Evolutionary conservation across 495 filamentous ascomycete genomes (phyloP).

Genomic region (Poronia punctata): DNA sequence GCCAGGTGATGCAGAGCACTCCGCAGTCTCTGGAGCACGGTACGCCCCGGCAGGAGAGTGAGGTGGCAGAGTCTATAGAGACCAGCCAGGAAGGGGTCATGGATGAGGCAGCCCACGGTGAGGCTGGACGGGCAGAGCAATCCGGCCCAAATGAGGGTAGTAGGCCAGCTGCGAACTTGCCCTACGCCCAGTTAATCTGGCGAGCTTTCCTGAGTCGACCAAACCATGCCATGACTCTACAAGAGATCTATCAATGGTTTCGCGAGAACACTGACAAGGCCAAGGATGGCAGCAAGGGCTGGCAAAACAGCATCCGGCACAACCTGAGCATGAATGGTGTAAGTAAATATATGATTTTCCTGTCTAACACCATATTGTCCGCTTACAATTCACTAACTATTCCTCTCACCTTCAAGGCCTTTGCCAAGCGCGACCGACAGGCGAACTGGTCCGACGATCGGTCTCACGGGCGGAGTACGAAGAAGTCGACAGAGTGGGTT

Average conservation of each 20-base stretch:
- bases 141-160: slow-evolving; percentile 7
- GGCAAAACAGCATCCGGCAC: slow-evolving; percentile 96
- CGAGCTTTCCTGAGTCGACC: slow-evolving; percentile 60
- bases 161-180: slow-evolving; percentile 41
- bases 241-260: slow-evolving; percentile 91
- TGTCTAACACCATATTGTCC: neutral
- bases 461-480: slow-evolving; percentile 9
- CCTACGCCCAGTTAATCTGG: slow-evolving; percentile 82
- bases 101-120: too few relatives aligned
- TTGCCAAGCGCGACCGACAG: slow-evolving; percentile 34
- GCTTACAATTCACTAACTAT: slow-evolving; percentile 4
- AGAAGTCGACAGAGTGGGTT: slow-evolving; percentile 37
- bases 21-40: too few relatives aligned
- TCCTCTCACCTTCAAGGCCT: slow-evolving; percentile 27
- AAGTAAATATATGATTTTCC: slow-evolving; percentile 29
- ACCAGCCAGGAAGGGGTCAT: too few relatives aligned
- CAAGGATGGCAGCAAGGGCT: slow-evolving; percentile 61
- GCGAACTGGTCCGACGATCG: slow-evolving; percentile 4
- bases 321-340: slow-evolving; percentile 97
- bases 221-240: slow-evolving; percentile 63
- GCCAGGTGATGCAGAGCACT: too few relatives aligned
- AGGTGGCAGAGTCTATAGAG: too few relatives aligned
- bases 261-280: slow-evolving; percentile 70
- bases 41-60: too few relatives aligned
- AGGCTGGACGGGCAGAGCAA: too few relatives aligned